phyloP scores from a whole-genome alignment of 441 rosid species.

The Jatropha podagrica region DNA sequence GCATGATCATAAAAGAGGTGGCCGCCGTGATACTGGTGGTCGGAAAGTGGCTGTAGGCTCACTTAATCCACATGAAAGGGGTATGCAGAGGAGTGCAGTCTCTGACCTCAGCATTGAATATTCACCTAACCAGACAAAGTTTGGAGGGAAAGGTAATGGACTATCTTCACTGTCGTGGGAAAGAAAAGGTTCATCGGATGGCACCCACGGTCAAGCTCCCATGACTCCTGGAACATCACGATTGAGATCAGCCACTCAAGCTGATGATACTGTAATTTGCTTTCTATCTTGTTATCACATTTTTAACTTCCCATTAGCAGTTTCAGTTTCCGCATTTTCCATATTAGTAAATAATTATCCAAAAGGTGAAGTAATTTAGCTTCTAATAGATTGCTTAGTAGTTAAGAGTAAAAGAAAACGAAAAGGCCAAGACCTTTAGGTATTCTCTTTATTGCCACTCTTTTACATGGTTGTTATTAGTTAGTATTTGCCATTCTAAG shows the following conservation, averaged over 20 bases:
- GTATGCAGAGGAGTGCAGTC: not conserved
- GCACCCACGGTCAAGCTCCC: constrained; percentile 4
- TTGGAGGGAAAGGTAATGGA: constrained; percentile 9
- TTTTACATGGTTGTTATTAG: not conserved
- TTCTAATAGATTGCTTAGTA: no score
- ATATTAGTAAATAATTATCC: not conserved
- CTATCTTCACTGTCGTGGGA: constrained; percentile 1
- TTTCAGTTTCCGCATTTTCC: not conserved
- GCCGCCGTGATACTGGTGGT: not conserved
- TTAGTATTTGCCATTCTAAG: not conserved
- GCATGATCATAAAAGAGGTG: not conserved
- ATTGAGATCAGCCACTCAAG: constrained; percentile 5
- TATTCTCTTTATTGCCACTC: not conserved
- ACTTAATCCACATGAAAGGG: not conserved
- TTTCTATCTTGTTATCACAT: not conserved
- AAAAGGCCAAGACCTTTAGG: not conserved
- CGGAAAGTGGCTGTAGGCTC: not conserved
- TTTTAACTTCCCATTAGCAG: not conserved
- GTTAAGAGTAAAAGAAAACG: not conserved
- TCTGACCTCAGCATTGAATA: constrained; percentile 3
- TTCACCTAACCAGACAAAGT: constrained; percentile 1
- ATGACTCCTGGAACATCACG: constrained; percentile 19
- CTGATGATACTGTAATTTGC: constrained; percentile 4
- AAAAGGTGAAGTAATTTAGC: not conserved
- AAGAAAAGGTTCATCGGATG: constrained; percentile 6